Percentiles rank a stretch among this genome's conserved stretches.
phyloP scores from a whole-genome alignment of 495 filamentous ascomycete species.

The Podospora fimiseda region DNA sequence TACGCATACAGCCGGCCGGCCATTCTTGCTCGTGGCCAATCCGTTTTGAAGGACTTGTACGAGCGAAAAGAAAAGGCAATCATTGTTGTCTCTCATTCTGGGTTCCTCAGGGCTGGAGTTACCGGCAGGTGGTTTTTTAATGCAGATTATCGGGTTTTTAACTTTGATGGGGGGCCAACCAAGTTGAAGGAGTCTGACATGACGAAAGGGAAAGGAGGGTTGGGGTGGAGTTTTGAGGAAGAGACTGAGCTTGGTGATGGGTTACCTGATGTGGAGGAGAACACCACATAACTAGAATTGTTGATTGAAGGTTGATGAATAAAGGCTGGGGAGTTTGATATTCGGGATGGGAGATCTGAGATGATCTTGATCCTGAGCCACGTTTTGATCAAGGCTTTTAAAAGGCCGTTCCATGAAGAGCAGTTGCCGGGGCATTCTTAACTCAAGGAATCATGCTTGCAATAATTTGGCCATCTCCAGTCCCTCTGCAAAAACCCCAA shows the following conservation, averaged over 20 bases:
- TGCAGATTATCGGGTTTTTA: slow-evolving; percentile 57
- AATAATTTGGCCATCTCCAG: slow-evolving; percentile 41
- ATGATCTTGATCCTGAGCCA: too few species aligned
- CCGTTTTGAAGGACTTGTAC: slow-evolving; percentile 41
- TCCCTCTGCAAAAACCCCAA: slow-evolving; percentile 67
- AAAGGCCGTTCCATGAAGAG: neutral
- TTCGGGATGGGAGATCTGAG: too few species aligned
- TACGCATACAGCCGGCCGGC: slow-evolving; percentile 45
- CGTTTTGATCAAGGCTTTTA: too few species aligned
- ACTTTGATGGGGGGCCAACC: slow-evolving; percentile 34
- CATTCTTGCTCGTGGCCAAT: slow-evolving; percentile 44
- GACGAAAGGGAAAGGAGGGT: slow-evolving; percentile 7
- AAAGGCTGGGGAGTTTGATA: too few species aligned
- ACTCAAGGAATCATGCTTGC: too few species aligned
- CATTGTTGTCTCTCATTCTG: slow-evolving; percentile 54
- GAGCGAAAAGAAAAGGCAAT: slow-evolving; percentile 53
- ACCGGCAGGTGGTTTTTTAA: slow-evolving; percentile 46
- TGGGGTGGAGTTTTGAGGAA: slow-evolving; percentile 16
- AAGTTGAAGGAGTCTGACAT: slow-evolving; percentile 31
- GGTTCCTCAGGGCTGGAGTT: slow-evolving; percentile 47
- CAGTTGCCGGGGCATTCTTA: too few species aligned
- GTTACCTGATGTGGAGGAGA: slow-evolving; percentile 6
- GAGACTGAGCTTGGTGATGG: slow-evolving; percentile 12
- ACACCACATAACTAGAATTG: neutral
- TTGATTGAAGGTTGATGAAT: too few species aligned